Percentiles rank a stretch among this genome's conserved stretches.
Evolutionary conservation across 2,329 filamentous ascomycete species (phyloP).

Genomic region (Colletotrichum gloeosporioides): DNA sequence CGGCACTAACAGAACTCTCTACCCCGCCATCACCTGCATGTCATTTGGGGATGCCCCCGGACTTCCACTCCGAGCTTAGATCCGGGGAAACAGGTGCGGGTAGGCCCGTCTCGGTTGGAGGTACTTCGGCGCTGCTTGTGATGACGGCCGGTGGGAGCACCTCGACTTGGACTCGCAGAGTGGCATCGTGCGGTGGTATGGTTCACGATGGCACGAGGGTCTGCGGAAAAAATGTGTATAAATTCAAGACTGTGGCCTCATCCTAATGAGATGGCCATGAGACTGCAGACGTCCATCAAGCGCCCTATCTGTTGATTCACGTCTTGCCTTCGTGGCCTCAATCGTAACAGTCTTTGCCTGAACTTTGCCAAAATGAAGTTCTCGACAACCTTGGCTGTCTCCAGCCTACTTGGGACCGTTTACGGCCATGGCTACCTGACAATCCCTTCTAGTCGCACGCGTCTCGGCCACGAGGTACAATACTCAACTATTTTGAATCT

Average conservation of each 20-base stretch:
- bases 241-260: rapidly evolving
- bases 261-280: rapidly evolving
- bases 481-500: rapidly evolving
- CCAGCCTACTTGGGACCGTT: background rate
- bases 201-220: background rate
- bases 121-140: conserved; percentile 13
- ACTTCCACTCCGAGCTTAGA: conserved; percentile 10
- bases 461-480: conserved; percentile 46
- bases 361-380: background rate
- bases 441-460: conserved; percentile 47
- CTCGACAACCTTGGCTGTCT: background rate
- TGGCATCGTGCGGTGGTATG: background rate
- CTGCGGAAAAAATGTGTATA: background rate
- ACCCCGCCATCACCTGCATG: conserved; percentile 9
- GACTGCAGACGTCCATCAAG: background rate
- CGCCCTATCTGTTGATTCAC: rapidly evolving
- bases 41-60: background rate
- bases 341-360: background rate
- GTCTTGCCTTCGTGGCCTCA: background rate
- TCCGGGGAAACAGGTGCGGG: conserved; percentile 6
- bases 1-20: conserved; percentile 6
- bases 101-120: conserved; percentile 16
- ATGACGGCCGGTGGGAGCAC: background rate
- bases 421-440: conserved; percentile 52
- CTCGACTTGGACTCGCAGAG: background rate